phyloP scores from a whole-genome alignment of 768 basidiomycete species.

The Hortiboletus campestris region DNA sequence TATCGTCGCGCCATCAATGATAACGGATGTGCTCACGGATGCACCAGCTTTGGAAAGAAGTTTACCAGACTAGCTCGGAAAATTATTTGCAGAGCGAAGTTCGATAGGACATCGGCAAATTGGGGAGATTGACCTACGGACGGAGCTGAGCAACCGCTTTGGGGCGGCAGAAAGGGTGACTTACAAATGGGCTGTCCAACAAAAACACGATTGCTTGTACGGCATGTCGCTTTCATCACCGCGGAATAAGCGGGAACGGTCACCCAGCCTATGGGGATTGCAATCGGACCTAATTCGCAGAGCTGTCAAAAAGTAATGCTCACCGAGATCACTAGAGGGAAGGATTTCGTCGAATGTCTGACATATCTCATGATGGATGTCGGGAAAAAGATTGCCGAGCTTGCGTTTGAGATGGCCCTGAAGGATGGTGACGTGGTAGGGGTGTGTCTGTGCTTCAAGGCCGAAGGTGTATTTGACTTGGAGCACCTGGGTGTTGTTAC shows the following conservation, averaged over 20 bases:
- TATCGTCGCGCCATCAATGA: conserved; percentile 9
- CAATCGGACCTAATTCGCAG: conserved; percentile 11
- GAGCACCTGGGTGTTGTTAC: conserved; percentile 31
- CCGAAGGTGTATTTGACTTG: conserved; percentile 41
- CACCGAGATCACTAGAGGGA: conserved; percentile 19
- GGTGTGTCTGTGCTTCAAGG: conserved; percentile 29
- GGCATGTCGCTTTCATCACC: conserved; percentile 33
- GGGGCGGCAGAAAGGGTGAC: conserved; percentile 9
- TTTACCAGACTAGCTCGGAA: conserved; percentile 32
- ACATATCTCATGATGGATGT: conserved; percentile 35
- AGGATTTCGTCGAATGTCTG: conserved; percentile 31
- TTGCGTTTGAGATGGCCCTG: conserved; percentile 34
- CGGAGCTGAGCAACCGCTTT: conserved; percentile 6
- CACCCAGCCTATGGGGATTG: conserved; percentile 28
- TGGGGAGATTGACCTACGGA: conserved; percentile 36
- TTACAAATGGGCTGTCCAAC: conserved; percentile 39
- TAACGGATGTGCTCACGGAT: conserved; percentile 29
- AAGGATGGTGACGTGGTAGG: conserved; percentile 37
- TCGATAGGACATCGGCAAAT: conserved; percentile 33
- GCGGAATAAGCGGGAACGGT: conserved; percentile 27
- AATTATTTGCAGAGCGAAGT: conserved; percentile 36
- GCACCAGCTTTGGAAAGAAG: conserved; percentile 34
- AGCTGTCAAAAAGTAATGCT: conserved; percentile 2
- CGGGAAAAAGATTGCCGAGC: conserved; percentile 32
- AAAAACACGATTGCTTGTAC: conserved; percentile 41